These are phyloP conservation scores for Thymus quinquecostatus DNA, from an alignment of 257 asterid species.

Conservation along the genomic window DNA sequence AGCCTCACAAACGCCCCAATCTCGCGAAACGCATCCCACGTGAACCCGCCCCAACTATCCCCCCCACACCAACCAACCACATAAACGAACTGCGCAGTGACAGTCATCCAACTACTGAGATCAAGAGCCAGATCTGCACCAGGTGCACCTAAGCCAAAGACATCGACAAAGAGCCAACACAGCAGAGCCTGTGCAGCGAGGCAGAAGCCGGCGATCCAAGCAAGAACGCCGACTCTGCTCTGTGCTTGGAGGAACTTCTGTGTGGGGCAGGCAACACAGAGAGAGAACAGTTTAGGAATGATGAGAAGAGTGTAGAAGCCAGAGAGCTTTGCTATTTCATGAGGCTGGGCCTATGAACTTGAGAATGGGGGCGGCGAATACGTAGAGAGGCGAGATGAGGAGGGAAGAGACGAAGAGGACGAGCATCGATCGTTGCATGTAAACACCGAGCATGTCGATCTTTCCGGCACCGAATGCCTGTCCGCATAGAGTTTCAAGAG, in stretches of 20 bases:
- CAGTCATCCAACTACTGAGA: constrained; percentile 59
- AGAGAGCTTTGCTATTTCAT: constrained; percentile 62
- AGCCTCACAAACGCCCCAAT: constrained; percentile 85
- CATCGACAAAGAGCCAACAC: constrained; percentile 67
- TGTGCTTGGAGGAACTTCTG: constrained; percentile 86
- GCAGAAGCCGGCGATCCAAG: constrained; percentile 55
- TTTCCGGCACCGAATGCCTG: constrained; percentile 91
- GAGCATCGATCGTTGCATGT: constrained; percentile 77
- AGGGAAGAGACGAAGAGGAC: constrained; percentile 52
- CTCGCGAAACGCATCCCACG: constrained; percentile 60
- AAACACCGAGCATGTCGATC: constrained; percentile 74
- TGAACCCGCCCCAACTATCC: constrained; percentile 88
- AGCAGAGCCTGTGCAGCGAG: constrained; percentile 44
- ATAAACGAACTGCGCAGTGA: constrained; percentile 58
- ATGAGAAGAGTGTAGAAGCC: constrained; percentile 58
- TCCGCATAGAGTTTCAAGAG: constrained; percentile 88
- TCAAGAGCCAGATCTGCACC: constrained; percentile 80
- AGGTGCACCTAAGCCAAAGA: constrained; percentile 55
- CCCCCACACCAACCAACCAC: constrained; percentile 82
- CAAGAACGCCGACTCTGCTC: constrained; percentile 70
- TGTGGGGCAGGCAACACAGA: constrained; percentile 63
- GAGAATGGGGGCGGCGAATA: constrained; percentile 77
- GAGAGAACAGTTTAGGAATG: constrained; percentile 71
- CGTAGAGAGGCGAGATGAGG: constrained; percentile 61
- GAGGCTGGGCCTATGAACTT: constrained; percentile 64